Evolutionary conservation across 1,139 yeast genomes (phyloP).

Genomic region (Yamadazyma friedrichii): DNA sequence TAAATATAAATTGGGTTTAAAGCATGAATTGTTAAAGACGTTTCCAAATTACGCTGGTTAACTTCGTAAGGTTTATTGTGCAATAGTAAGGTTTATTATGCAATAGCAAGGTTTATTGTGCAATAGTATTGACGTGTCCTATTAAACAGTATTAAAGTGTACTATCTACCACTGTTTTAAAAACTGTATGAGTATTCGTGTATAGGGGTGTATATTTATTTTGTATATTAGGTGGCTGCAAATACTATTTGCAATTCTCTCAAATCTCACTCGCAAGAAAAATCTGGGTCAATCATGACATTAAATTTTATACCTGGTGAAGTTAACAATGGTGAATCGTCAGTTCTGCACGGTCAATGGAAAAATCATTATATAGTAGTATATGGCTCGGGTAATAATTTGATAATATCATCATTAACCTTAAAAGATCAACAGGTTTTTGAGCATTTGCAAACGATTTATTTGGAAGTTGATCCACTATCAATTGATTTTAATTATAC

Average conservation of each 20-base stretch:
- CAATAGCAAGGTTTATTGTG: too few species aligned
- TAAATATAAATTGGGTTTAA: constrained; percentile 28
- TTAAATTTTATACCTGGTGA: constrained; percentile 82
- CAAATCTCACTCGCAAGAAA: not conserved
- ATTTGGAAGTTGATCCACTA: constrained; percentile 62
- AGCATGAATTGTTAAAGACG: constrained; percentile 13
- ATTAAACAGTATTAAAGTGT: too few species aligned
- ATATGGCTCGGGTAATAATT: constrained; percentile 86
- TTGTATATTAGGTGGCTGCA: not conserved
- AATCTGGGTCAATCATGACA: constrained; percentile 39
- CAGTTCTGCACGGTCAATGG: constrained; percentile 69
- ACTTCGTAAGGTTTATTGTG: too few species aligned
- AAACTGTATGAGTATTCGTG: too few species aligned
- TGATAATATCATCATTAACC: constrained; percentile 40
- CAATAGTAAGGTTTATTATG: too few species aligned
- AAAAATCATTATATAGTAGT: constrained; percentile 62
- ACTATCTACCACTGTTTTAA: too few species aligned
- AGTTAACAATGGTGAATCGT: constrained; percentile 57
- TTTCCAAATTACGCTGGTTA: constrained; percentile 6
- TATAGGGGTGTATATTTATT: not conserved
- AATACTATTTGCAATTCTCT: not conserved
- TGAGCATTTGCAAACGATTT: constrained; percentile 69
- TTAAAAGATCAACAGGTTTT: constrained; percentile 6
- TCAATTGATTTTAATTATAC: constrained; percentile 61
- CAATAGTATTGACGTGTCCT: too few species aligned